Percentiles rank a stretch among this genome's conserved stretches.
These are phyloP conservation scores for Drechslerella dactyloides DNA, from an alignment of 2,329 filamentous ascomycete species.

Conservation along the genomic window DNA sequence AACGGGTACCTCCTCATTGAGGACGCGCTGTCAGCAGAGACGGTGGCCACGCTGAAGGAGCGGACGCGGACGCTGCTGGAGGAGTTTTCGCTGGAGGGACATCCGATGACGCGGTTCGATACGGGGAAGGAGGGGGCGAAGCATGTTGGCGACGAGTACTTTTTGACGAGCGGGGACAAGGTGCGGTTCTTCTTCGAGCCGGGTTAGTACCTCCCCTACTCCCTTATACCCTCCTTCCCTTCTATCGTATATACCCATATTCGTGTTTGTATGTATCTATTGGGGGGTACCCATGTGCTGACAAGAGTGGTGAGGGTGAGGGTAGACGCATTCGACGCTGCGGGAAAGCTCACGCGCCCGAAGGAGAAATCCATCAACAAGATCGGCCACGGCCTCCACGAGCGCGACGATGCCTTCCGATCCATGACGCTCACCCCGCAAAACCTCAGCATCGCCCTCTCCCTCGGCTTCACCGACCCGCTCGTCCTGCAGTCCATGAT, in stretches of 20 bases:
- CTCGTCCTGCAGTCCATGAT: slow-evolving; percentile 90
- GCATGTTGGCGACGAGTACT: slow-evolving; percentile 94
- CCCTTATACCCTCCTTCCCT: background rate
- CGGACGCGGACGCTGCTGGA: slow-evolving; percentile 78
- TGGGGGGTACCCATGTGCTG: slow-evolving; percentile 3
- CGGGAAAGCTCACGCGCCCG: slow-evolving; percentile 73
- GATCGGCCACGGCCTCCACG: slow-evolving; percentile 79
- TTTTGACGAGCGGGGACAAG: slow-evolving; percentile 87
- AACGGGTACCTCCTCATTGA: slow-evolving; percentile 93
- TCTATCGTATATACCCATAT: background rate
- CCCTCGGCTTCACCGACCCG: slow-evolving; percentile 77
- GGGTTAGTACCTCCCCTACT: slow-evolving; percentile 57
- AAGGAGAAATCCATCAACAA: slow-evolving; percentile 89
- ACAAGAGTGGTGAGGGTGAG: too few relatives aligned
- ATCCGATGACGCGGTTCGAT: slow-evolving; percentile 92
- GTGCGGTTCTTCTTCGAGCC: slow-evolving; percentile 97
- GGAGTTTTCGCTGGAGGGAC: slow-evolving; percentile 76
- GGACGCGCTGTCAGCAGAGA: slow-evolving; percentile 71
- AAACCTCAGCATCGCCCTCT: slow-evolving; percentile 70
- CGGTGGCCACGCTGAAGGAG: slow-evolving; percentile 71
- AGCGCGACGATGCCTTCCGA: slow-evolving; percentile 71
- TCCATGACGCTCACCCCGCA: slow-evolving; percentile 62
- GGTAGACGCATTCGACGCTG: slow-evolving; percentile 76
- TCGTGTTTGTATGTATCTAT: background rate
- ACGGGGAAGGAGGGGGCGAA: slow-evolving; percentile 71